phyloP scores from a whole-genome alignment of 495 filamentous ascomycete genomes.

The Penicillium diatomitis region DNA sequence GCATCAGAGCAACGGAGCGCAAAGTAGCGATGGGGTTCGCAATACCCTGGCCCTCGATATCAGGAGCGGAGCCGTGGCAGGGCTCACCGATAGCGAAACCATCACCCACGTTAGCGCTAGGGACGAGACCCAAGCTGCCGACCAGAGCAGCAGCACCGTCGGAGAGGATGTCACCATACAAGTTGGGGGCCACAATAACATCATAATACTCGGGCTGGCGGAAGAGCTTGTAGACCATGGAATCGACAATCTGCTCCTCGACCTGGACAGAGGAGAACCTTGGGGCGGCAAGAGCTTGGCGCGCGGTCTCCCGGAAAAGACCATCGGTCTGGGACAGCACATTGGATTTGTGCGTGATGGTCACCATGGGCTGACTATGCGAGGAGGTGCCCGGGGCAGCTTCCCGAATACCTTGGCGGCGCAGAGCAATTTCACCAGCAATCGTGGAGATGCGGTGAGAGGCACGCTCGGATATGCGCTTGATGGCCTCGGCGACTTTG shows the following conservation, averaged over 20 bases:
- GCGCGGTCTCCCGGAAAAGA: conserved; percentile 77
- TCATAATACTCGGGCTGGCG: conserved; percentile 89
- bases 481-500: conserved; percentile 93
- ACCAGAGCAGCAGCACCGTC: conserved; percentile 95
- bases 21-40: conserved; percentile 96
- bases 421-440: conserved; percentile 87
- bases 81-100: conserved; percentile 95
- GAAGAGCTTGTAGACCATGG: conserved; percentile 99
- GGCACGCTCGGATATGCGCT: conserved; percentile 84
- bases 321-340: conserved; percentile 95
- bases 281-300: conserved; percentile 54
- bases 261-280: conserved; percentile 55
- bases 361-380: conserved; percentile 67
- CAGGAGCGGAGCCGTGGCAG: conserved; percentile 91
- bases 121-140: conserved; percentile 86
- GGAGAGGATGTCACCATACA: conserved; percentile 94
- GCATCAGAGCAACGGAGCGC: conserved; percentile 83
- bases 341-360: conserved; percentile 98
- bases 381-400: conserved; percentile 37
- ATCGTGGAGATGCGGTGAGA: conserved; percentile 78
- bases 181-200: conserved; percentile 94
- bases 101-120: conserved; percentile 93
- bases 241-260: conserved; percentile 98
- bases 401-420: conserved; percentile 70
- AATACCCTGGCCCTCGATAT: conserved; percentile 87